Conservation (phyloP, 768 basidiomycete species). For the Suillus plorans region DNA sequence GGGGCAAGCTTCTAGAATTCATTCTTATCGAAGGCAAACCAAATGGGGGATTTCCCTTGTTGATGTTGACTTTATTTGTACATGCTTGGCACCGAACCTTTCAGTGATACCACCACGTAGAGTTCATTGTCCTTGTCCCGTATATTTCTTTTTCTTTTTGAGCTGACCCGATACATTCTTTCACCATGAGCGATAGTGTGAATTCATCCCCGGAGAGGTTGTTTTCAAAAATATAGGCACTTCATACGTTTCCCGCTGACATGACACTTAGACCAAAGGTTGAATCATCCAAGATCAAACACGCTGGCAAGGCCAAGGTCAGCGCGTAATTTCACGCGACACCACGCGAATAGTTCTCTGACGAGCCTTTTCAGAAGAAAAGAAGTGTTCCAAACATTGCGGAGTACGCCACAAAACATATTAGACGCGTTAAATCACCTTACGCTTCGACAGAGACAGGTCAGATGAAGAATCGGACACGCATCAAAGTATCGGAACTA, state of each 20-base stretch:
- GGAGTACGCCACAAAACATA: conserved; percentile 8
- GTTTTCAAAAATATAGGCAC: neutral
- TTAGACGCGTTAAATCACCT: neutral
- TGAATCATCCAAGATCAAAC: conserved; percentile 9
- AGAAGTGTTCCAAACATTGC: conserved; percentile 3
- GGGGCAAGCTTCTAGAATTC: neutral
- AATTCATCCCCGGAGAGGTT: conserved; percentile 17
- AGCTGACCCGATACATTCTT: conserved; percentile 25
- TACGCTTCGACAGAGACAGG: neutral
- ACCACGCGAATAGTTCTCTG: conserved; percentile 5
- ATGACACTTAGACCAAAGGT: conserved; percentile 16
- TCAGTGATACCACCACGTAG: neutral
- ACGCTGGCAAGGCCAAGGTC: conserved; percentile 15
- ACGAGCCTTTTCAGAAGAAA: conserved; percentile 8
- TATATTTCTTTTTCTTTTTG: conserved; percentile 13
- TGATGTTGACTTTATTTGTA: conserved; percentile 15
- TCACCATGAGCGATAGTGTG: conserved; percentile 30
- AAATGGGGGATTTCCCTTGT: neutral
- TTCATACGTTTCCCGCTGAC: conserved; percentile 4
- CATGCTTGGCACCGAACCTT: conserved; percentile 21
- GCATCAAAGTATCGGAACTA: neutral
- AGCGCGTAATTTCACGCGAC: conserved; percentile 13
- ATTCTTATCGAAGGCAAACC: neutral
- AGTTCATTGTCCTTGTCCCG: conserved; percentile 16
- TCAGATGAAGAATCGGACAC: conserved; percentile 14